Conservation (phyloP, 176 grass and related monocot genomes). For the Bolboschoenus planiculmis region DNA sequence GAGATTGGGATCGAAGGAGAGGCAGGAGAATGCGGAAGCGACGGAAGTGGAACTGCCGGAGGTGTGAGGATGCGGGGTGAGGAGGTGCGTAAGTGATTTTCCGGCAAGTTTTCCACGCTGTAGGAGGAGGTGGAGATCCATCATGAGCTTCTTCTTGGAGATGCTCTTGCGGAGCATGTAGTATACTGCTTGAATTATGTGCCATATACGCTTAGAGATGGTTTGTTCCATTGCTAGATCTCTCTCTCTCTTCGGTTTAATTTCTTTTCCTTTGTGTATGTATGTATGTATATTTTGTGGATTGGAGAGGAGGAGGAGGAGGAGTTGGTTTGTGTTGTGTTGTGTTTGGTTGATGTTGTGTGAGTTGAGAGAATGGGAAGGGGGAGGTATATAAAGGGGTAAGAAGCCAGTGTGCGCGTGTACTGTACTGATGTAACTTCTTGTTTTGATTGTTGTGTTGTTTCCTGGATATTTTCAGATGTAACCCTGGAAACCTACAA, state of each 20-base stretch:
- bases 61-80: constrained; percentile 26
- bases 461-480: constrained; percentile 9
- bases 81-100: constrained; percentile 35
- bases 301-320: constrained; percentile 9
- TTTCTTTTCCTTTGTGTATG: not conserved
- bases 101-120: constrained; percentile 67
- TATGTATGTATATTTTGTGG: not conserved
- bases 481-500: not conserved
- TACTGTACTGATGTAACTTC: not conserved
- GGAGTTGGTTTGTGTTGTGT: not conserved
- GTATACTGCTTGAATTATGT: constrained; percentile 55
- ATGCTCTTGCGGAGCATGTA: constrained; percentile 71
- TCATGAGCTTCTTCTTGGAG: constrained; percentile 63
- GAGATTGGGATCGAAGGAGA: constrained; percentile 15
- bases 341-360: constrained; percentile 14
- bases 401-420: not conserved
- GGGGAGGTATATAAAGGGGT: constrained; percentile 40
- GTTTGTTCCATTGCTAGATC: constrained; percentile 37
- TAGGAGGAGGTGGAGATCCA: constrained; percentile 69
- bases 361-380: constrained; percentile 33
- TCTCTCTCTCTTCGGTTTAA: not conserved
- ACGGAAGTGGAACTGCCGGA: not conserved
- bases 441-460: not conserved
- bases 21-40: constrained; percentile 5
- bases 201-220: constrained; percentile 45